These are phyloP conservation scores for Trematosphaeria pertusa DNA, from an alignment of 2,329 filamentous ascomycete species.

Conservation along the genomic window DNA sequence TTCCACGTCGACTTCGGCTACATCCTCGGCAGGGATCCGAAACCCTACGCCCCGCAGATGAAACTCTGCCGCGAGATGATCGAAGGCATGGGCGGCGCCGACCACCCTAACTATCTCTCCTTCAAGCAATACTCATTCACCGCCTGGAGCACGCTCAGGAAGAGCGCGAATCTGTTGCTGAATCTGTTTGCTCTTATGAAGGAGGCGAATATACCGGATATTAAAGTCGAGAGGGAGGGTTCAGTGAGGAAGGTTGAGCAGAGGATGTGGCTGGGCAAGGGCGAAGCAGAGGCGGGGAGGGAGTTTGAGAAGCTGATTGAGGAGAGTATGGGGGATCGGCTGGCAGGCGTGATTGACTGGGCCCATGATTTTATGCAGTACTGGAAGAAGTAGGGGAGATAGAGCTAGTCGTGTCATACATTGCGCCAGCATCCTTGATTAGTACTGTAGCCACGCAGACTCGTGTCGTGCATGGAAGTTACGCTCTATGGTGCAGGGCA, in stretches of 20 bases:
- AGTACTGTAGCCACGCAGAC: too few species aligned
- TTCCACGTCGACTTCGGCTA: conserved; percentile 99
- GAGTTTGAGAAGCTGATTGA: conserved; percentile 90
- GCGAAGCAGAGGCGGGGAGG: conserved; percentile 88
- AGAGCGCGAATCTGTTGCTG: conserved; percentile 87
- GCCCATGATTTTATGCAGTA: conserved; percentile 93
- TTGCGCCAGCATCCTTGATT: too few species aligned
- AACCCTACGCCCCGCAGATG: conserved; percentile 96
- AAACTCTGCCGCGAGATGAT: conserved; percentile 99
- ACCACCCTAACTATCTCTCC: conserved; percentile 79
- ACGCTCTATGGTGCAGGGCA: too few species aligned
- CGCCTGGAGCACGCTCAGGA: conserved; percentile 88
- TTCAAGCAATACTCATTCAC: conserved; percentile 98
- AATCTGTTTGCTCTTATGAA: conserved; percentile 98
- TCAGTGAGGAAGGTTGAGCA: conserved; percentile 95
- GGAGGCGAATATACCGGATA: conserved; percentile 95
- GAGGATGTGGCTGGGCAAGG: conserved; percentile 88
- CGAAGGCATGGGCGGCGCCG: conserved; percentile 91
- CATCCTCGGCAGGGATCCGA: conserved; percentile 94
- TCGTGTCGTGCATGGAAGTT: too few species aligned
- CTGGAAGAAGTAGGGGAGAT: conserved; percentile 66
- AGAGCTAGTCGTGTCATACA: too few species aligned
- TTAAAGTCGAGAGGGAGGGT: conserved; percentile 89
- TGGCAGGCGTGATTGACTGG: conserved; percentile 93
- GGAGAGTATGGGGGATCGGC: conserved; percentile 81